Evolutionary conservation across 495 filamentous ascomycete species (phyloP).

Genomic region (Coniosporium apollinis): DNA sequence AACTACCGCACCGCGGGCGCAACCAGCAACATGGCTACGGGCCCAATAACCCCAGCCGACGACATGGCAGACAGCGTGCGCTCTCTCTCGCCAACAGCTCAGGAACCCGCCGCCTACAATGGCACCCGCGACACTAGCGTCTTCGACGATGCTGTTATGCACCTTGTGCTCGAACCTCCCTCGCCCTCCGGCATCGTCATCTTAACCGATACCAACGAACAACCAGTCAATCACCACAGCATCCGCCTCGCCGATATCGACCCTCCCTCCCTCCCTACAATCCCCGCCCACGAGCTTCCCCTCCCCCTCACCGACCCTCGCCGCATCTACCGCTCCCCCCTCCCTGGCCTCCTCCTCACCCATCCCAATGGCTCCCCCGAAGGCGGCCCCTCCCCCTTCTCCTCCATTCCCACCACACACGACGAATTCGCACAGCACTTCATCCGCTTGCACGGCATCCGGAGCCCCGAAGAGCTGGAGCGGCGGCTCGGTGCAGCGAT

Average conservation of each 20-base stretch:
- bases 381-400: conserved; percentile 19
- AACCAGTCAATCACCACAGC: not conserved
- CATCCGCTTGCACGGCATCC: conserved; percentile 7
- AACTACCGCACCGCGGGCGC: too few species aligned
- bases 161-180: conserved; percentile 14
- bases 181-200: conserved; percentile 6
- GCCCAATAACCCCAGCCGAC: too few species aligned
- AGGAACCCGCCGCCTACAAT: too few species aligned
- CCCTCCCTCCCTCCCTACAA: conserved; percentile 5
- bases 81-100: too few species aligned
- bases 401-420: not conserved
- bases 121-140: too few species aligned
- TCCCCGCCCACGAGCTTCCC: conserved; percentile 17
- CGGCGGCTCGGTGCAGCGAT: conserved; percentile 6
- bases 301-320: conserved; percentile 19
- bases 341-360: conserved; percentile 21
- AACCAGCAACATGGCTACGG: too few species aligned
- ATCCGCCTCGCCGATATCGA: conserved; percentile 3
- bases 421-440: conserved; percentile 19
- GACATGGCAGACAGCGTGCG: too few species aligned
- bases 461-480: conserved; percentile 6
- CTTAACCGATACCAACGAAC: conserved; percentile 3
- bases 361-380: conserved; percentile 21
- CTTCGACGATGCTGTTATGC: conserved; percentile 22
- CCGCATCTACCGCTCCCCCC: conserved; percentile 16